These are phyloP conservation scores for Candida awuae DNA, from an alignment of 805 yeast species.

Conservation along the genomic window DNA sequence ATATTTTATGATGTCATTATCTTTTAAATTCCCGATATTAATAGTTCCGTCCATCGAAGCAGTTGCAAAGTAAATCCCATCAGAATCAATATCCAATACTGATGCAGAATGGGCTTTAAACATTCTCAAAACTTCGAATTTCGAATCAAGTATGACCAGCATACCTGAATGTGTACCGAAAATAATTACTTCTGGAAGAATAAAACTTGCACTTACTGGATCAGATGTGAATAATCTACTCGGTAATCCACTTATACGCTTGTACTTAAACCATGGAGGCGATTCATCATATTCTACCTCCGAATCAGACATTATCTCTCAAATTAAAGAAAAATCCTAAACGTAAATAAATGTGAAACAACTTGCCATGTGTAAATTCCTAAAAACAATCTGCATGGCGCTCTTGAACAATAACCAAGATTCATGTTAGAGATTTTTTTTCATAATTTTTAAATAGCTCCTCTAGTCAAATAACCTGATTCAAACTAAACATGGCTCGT, in stretches of 20 bases:
- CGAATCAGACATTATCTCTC: no score
- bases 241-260: conserved; percentile 63
- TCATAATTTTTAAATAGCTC: no score
- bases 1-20: conserved; percentile 57
- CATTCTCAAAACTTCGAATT: conserved; percentile 56
- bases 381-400: no score
- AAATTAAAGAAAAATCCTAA: no score
- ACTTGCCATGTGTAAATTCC: no score
- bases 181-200: conserved; percentile 53
- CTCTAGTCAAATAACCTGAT: conserved; percentile 12
- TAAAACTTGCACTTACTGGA: conserved; percentile 63
- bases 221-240: conserved; percentile 63
- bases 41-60: conserved; percentile 94
- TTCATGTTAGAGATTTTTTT: no score
- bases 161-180: conserved; percentile 90
- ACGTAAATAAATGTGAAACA: no score
- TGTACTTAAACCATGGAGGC: conserved; percentile 70
- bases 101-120: conserved; percentile 83
- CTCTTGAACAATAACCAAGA: no score
- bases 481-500: conserved; percentile 33
- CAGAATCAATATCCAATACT: conserved; percentile 61
- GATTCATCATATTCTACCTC: conserved; percentile 42
- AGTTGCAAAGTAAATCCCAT: conserved; percentile 70
- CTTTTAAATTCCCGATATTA: conserved; percentile 50
- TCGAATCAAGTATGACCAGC: conserved; percentile 56